These are phyloP conservation scores for Xylaria venustula DNA, from an alignment of 495 filamentous ascomycete species.

Conservation along the genomic window DNA sequence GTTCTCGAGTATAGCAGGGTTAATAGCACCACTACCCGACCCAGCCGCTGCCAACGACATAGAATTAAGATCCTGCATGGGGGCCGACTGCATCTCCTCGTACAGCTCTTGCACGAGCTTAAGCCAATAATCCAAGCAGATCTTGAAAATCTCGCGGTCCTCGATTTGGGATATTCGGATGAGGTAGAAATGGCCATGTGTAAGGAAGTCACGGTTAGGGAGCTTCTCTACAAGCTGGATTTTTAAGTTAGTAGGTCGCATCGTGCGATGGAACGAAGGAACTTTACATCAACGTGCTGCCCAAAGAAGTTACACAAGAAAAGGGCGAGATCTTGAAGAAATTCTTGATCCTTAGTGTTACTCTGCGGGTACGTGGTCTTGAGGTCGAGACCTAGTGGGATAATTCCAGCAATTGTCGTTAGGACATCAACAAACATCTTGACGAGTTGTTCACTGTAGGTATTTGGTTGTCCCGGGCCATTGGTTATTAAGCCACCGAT, in stretches of 20 bases:
- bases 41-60: conserved; percentile 55
- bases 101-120: conserved; percentile 98
- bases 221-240: conserved; percentile 87
- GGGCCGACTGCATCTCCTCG: conserved; percentile 95
- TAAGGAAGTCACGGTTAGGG: conserved; percentile 89
- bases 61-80: conserved; percentile 87
- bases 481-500: conserved; percentile 87
- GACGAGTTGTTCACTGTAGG: conserved; percentile 90
- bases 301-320: conserved; percentile 96
- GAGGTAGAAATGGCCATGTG: conserved; percentile 94
- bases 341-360: conserved; percentile 93
- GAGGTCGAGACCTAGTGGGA: conserved; percentile 83
- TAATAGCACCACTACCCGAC: conserved; percentile 75
- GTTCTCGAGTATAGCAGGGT: conserved; percentile 76
- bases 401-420: conserved; percentile 83
- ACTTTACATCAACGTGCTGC: conserved; percentile 78
- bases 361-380: conserved; percentile 86
- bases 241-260: conserved; percentile 23
- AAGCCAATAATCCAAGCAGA: conserved; percentile 98
- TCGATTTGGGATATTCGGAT: conserved; percentile 98
- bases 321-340: conserved; percentile 91
- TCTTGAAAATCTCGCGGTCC: conserved; percentile 98
- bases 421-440: conserved; percentile 97
- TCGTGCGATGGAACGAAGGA: background rate
- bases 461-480: conserved; percentile 58